Conservation (phyloP, 2,329 filamentous ascomycete genomes). For the Fusarium bulbicola region DNA sequence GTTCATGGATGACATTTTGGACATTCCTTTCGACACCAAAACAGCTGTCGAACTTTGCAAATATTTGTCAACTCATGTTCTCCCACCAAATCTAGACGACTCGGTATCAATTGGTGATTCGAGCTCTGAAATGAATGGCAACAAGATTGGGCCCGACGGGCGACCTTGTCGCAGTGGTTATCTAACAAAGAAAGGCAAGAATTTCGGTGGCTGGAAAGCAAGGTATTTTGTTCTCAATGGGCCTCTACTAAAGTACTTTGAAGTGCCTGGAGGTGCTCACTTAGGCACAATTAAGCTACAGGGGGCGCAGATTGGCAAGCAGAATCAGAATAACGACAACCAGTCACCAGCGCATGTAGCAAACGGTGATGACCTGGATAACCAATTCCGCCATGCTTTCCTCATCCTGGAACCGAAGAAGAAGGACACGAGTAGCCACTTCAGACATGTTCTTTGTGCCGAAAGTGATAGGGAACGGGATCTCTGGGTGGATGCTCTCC, state of each 20-base stretch:
- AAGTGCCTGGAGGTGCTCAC: constrained; percentile 88
- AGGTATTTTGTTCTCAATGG: constrained; percentile 70
- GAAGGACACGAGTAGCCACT: constrained; percentile 87
- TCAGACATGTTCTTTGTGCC: constrained; percentile 93
- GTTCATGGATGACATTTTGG: constrained; percentile 86
- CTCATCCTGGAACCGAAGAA: constrained; percentile 94
- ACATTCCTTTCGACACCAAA: constrained; percentile 80
- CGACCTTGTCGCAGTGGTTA: constrained; percentile 85
- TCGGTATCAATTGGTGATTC: constrained; percentile 45
- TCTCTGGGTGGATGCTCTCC: constrained; percentile 88
- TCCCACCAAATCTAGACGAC: constrained; percentile 71
- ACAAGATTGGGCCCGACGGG: constrained; percentile 65
- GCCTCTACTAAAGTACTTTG: constrained; percentile 84
- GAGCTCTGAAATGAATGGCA: constrained; percentile 42
- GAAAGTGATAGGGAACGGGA: constrained; percentile 95
- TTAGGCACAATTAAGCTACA: constrained; percentile 92
- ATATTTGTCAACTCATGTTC: constrained; percentile 77
- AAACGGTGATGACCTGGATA: constrained; percentile 79
- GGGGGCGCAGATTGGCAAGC: constrained; percentile 93
- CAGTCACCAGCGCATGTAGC: constrained; percentile 67
- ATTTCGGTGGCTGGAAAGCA: constrained; percentile 98
- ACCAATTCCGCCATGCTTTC: constrained; percentile 97
- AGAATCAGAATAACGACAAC: constrained; percentile 64
- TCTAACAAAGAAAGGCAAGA: constrained; percentile 95
- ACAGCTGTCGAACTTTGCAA: constrained; percentile 85